Evolutionary conservation across 371 early-diverging fungal genomes (phyloP).

Genomic region (Funneliformis caledonium): DNA sequence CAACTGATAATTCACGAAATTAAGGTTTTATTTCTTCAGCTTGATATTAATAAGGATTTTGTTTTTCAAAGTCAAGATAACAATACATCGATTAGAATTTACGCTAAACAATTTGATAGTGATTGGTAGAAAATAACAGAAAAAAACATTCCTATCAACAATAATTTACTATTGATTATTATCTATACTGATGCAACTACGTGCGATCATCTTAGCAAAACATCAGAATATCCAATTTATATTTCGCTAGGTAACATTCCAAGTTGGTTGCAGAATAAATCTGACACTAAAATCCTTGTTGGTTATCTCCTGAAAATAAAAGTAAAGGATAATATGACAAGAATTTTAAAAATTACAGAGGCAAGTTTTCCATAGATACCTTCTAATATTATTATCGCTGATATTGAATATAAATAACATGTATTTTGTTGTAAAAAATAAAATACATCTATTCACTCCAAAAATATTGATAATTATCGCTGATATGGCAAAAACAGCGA

Average conservation of each 20-base stretch:
- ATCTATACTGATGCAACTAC: not conserved
- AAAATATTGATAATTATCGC: no score
- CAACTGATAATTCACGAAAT: not conserved
- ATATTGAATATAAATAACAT: no score
- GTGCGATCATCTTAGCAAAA: not conserved
- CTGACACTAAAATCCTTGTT: not conserved
- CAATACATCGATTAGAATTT: not conserved
- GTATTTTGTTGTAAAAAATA: no score
- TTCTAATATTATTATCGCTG: no score
- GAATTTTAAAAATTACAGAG: not conserved
- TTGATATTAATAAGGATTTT: no score
- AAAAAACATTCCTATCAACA: not conserved
- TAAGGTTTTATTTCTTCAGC: no score
- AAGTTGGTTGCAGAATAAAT: not conserved
- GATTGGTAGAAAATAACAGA: not conserved
- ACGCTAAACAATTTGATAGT: not conserved
- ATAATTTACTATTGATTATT: not conserved
- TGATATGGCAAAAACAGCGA: not conserved
- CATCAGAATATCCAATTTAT: not conserved
- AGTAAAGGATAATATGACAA: not conserved
- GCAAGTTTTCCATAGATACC: not conserved
- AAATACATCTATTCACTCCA: no score
- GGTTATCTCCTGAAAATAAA: slow-evolving; percentile 7
- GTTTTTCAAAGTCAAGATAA: not conserved
- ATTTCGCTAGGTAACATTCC: slow-evolving; percentile 6